These are phyloP conservation scores for Pyrenochaeta sp. DNA, from an alignment of 2,329 filamentous ascomycete species.

Conservation along the genomic window DNA sequence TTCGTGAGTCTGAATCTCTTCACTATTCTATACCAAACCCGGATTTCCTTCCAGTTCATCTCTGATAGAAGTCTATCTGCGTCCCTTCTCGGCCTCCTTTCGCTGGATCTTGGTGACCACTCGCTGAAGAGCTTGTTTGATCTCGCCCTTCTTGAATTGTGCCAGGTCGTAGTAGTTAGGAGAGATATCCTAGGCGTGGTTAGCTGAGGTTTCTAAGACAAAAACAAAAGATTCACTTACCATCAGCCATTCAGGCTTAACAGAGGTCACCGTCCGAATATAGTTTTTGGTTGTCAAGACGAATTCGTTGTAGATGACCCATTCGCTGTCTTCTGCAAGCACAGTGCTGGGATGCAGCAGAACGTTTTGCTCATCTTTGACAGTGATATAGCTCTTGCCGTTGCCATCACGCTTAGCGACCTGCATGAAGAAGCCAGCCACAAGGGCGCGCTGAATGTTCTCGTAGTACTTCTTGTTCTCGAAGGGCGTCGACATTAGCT, in stretches of 20 bases:
- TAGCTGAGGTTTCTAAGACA: slow-evolving; percentile 7
- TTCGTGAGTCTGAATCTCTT: not conserved
- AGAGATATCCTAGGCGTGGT: slow-evolving; percentile 77
- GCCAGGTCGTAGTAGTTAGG: slow-evolving; percentile 90
- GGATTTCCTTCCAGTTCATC: too few relatives aligned
- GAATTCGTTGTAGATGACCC: slow-evolving; percentile 98
- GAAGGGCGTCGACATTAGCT: slow-evolving; percentile 88
- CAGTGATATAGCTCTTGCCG: slow-evolving; percentile 90
- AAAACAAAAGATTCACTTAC: slow-evolving; percentile 60
- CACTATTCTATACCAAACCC: too few relatives aligned
- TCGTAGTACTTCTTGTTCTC: slow-evolving; percentile 97
- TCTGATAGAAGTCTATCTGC: slow-evolving; percentile 8
- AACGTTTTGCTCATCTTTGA: slow-evolving; percentile 96
- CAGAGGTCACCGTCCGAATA: slow-evolving; percentile 89
- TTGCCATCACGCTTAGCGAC: slow-evolving; percentile 91
- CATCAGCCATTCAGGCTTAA: slow-evolving; percentile 93
- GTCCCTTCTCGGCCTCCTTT: slow-evolving; percentile 53
- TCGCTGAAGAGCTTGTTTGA: slow-evolving; percentile 71
- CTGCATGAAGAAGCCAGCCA: slow-evolving; percentile 99
- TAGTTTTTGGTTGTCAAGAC: slow-evolving; percentile 98
- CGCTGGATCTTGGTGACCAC: slow-evolving; percentile 64
- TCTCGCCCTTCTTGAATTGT: slow-evolving; percentile 83
- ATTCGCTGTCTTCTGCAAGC: slow-evolving; percentile 86
- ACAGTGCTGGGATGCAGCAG: slow-evolving; percentile 94
- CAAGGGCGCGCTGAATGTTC: slow-evolving; percentile 92